phyloP scores from a whole-genome alignment of 805 yeast species.

The Pichia manshurica region DNA sequence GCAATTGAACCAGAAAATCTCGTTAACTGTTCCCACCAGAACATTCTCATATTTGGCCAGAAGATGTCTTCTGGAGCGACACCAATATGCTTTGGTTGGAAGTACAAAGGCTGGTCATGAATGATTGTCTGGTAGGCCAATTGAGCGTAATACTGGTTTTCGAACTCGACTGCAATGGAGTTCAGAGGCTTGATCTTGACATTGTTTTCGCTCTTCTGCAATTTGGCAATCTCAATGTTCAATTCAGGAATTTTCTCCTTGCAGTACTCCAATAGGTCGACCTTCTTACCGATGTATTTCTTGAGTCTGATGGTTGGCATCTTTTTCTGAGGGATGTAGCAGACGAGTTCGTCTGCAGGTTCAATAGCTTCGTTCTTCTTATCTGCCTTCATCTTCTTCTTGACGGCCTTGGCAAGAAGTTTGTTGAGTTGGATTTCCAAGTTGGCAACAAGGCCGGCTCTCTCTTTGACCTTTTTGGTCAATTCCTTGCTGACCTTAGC shows the following conservation, averaged over 20 bases:
- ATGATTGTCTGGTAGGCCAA: conserved; percentile 58
- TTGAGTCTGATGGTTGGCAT: conserved; percentile 52
- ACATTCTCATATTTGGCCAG: conserved; percentile 70
- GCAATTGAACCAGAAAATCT: conserved; percentile 48
- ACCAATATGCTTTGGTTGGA: conserved; percentile 58
- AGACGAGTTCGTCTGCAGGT: conserved; percentile 42
- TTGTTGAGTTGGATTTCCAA: conserved; percentile 64
- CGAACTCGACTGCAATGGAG: conserved; percentile 74
- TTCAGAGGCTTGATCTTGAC: conserved; percentile 57
- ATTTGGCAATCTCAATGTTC: conserved; percentile 47
- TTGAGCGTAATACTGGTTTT: conserved; percentile 69
- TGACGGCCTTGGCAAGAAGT: conserved; percentile 56
- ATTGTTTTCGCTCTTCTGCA: conserved; percentile 44
- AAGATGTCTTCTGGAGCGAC: conserved; percentile 55
- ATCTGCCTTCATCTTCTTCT: conserved; percentile 55
- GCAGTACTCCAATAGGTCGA: conserved; percentile 56
- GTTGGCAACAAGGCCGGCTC: conserved; percentile 52
- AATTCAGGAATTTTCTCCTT: conserved; percentile 51
- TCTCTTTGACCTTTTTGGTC: conserved; percentile 47
- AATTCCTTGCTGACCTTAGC: conserved; percentile 58
- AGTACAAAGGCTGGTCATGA: conserved; percentile 60
- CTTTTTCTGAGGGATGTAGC: conserved; percentile 59
- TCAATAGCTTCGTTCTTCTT: conserved; percentile 52
- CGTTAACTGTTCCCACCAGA: conserved; percentile 71
- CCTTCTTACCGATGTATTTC: conserved; percentile 48